These are phyloP conservation scores for Pythium rishiriense DNA, from an alignment of 352 stramenopile genomes.

Conservation along the genomic window DNA sequence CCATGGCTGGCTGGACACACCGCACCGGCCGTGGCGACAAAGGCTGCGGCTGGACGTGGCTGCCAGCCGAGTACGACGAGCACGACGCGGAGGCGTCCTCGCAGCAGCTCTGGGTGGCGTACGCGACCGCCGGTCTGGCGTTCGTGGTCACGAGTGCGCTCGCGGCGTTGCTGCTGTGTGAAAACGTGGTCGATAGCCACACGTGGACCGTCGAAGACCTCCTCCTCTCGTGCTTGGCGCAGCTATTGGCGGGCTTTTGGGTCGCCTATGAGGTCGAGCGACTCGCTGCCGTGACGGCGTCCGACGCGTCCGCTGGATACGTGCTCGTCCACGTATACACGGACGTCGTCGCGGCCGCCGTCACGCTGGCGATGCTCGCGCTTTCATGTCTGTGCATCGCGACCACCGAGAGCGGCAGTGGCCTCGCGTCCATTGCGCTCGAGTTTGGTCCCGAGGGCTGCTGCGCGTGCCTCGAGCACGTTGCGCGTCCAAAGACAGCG, in stretches of 20 bases:
- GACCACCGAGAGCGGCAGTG: not conserved
- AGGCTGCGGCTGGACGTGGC: not conserved
- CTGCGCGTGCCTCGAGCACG: not conserved
- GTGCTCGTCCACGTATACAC: conserved; percentile 3
- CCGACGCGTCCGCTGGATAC: not conserved
- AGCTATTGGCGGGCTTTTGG: not conserved
- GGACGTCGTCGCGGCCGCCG: not conserved
- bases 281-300: not conserved
- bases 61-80: not conserved
- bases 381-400: not conserved
- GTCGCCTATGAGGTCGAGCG: not conserved
- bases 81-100: not conserved
- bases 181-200: not conserved
- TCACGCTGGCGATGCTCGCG: not conserved
- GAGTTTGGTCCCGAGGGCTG: not conserved
- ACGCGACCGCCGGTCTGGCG: conserved; percentile 2
- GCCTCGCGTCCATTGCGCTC: not conserved
- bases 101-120: not conserved
- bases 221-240: not conserved
- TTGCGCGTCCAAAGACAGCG: no score
- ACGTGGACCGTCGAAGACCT: not conserved
- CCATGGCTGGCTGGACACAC: conserved; percentile 14
- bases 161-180: conserved; percentile 3
- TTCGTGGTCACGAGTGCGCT: conserved; percentile 16
- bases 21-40: not conserved